phyloP scores from a whole-genome alignment of 2,329 filamentous ascomycete genomes.

The Pestalotiopsis sp. region DNA sequence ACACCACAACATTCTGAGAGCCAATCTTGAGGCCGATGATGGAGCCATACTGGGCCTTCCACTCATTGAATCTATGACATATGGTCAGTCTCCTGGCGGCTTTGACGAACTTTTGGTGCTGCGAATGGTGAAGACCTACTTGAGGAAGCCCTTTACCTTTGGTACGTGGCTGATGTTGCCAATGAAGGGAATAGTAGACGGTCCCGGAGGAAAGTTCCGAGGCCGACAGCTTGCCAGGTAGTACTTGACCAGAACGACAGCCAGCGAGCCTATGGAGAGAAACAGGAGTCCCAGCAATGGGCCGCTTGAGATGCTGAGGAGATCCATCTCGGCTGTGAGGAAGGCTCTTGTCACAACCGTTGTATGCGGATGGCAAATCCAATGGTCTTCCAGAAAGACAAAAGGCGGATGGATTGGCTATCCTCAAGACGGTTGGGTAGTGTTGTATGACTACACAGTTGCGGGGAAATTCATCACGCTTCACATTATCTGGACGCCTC shows the following conservation, averaged over 20 bases:
- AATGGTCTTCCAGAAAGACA: neutral
- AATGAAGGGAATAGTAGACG: neutral
- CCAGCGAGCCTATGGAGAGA: neutral
- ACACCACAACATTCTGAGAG: conserved; percentile 15
- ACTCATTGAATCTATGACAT: neutral
- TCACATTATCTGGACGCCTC: too few relatives aligned
- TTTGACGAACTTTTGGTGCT: neutral
- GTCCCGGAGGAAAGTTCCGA: conserved; percentile 2
- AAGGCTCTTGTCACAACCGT: neutral
- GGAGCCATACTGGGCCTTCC: conserved; percentile 14
- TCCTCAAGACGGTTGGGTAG: too few relatives aligned
- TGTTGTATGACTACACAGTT: too few relatives aligned
- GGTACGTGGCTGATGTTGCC: conserved; percentile 15
- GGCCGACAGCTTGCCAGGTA: conserved; percentile 13
- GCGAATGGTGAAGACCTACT: conserved; percentile 6
- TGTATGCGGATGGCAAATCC: too few relatives aligned
- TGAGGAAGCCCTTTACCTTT: conserved; percentile 10
- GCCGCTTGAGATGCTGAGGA: neutral
- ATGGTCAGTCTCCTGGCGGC: neutral
- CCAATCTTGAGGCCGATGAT: conserved; percentile 19
- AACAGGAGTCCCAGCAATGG: neutral
- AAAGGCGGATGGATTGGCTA: neutral
- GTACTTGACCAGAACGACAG: conserved; percentile 6
- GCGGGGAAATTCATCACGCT: too few relatives aligned
- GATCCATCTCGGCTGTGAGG: neutral